These are phyloP conservation scores for Narthecium ossifragum DNA, from an alignment of 106 monocot genomes.

Conservation along the genomic window DNA sequence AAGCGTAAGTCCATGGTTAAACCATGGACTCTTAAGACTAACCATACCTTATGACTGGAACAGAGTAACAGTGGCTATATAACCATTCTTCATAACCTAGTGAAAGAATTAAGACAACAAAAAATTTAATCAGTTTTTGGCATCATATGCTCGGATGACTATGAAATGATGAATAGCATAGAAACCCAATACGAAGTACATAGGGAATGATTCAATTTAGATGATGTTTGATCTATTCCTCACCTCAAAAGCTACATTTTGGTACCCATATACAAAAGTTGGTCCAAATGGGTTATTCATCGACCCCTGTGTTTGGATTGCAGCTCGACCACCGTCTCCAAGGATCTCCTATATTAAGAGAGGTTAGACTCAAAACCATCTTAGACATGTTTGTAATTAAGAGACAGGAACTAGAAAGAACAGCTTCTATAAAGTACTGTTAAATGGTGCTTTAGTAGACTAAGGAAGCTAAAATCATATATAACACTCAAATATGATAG, in stretches of 20 bases:
- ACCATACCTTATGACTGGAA: conserved; percentile 87
- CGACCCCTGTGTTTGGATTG: conserved; percentile 93
- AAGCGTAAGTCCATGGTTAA: no score
- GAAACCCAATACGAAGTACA: no score
- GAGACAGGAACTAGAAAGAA: neutral
- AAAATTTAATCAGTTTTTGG: neutral
- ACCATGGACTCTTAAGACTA: no score
- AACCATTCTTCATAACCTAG: conserved; percentile 96
- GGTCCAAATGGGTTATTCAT: conserved; percentile 96
- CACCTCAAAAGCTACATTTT: conserved; percentile 94
- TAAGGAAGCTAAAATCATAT: no score
- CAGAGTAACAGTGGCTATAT: conserved; percentile 89
- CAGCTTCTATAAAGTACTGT: neutral
- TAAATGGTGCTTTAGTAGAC: no score
- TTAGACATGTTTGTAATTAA: no score
- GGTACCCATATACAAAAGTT: conserved; percentile 94
- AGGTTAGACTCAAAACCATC: no score
- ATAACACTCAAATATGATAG: no score
- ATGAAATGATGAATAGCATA: no score
- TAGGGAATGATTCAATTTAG: neutral
- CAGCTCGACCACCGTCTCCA: conserved; percentile 93
- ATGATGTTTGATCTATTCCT: neutral
- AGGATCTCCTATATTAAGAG: conserved; percentile 89
- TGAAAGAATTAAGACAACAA: conserved; percentile 4
- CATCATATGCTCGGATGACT: no score